Evolutionary conservation across 495 filamentous ascomycete species (phyloP).

Genomic region (Penicillium cosmopolitanum): DNA sequence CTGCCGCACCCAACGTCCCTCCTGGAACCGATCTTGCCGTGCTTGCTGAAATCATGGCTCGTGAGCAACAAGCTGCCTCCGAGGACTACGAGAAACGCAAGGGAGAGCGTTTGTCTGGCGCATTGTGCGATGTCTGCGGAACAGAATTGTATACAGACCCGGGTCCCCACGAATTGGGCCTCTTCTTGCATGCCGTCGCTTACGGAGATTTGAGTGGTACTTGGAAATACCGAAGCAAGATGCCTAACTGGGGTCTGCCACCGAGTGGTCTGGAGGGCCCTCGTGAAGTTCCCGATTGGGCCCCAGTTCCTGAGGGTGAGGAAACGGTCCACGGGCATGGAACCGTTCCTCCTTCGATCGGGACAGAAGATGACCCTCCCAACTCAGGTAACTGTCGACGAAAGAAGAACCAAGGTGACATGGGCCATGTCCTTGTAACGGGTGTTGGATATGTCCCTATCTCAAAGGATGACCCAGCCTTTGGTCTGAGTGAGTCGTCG

Average conservation of each 20-base stretch:
- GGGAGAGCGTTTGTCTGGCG: slow-evolving; percentile 90
- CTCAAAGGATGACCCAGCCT: slow-evolving; percentile 1
- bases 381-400: background rate
- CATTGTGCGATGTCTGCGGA: slow-evolving; percentile 76
- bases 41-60: slow-evolving; percentile 47
- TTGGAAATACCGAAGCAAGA: slow-evolving; percentile 84
- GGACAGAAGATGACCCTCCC: slow-evolving; percentile 23
- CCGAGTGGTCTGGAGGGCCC: slow-evolving; percentile 65
- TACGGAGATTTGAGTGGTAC: slow-evolving; percentile 80
- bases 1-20: slow-evolving; percentile 45
- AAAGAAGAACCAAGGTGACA: slow-evolving; percentile 1
- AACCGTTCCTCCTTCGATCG: slow-evolving; percentile 32
- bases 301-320: slow-evolving; percentile 35
- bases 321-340: slow-evolving; percentile 44
- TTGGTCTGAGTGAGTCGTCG: background rate
- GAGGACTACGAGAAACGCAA: slow-evolving; percentile 75
- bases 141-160: slow-evolving; percentile 94
- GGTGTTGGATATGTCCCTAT: slow-evolving; percentile 20
- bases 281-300: slow-evolving; percentile 53
- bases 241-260: slow-evolving; percentile 86
- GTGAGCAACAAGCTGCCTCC: slow-evolving; percentile 81
- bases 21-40: slow-evolving; percentile 43
- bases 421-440: slow-evolving; percentile 21
- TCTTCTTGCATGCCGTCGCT: slow-evolving; percentile 88
- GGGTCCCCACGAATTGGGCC: slow-evolving; percentile 82